phyloP scores from a whole-genome alignment of 2,329 filamentous ascomycete species.

The Fusarium sterilihyphosum region DNA sequence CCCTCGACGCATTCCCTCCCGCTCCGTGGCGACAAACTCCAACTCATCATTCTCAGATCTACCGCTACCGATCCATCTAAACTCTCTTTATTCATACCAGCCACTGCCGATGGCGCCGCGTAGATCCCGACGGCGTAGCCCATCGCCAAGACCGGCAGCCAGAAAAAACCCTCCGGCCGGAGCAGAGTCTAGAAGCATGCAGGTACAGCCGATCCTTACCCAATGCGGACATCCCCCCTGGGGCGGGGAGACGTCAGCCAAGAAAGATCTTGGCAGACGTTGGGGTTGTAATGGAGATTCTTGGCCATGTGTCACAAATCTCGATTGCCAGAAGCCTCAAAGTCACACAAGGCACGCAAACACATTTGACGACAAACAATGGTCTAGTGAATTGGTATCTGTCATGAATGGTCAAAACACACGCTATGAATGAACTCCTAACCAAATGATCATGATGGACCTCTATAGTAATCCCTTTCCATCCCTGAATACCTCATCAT shows the following conservation, averaged over 20 bases:
- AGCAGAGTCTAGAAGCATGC: conserved; percentile 6
- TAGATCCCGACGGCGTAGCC: neutral
- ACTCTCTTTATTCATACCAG: neutral
- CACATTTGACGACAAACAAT: neutral
- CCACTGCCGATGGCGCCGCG: neutral
- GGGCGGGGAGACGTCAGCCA: conserved; percentile 12
- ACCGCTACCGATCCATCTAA: neutral
- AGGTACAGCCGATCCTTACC: conserved; percentile 16
- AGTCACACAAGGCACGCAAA: neutral
- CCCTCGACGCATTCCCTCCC: neutral
- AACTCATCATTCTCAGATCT: too few relatives aligned
- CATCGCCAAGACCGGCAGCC: conserved; percentile 1
- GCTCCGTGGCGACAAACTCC: neutral
- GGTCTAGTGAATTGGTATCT: neutral
- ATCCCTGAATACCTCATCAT: conserved; percentile 39
- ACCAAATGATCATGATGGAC: conserved; percentile 9
- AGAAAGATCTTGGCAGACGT: neutral
- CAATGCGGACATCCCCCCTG: neutral
- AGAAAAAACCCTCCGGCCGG: neutral
- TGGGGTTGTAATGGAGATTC: neutral
- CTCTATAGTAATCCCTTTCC: conserved; percentile 30
- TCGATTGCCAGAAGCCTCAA: neutral
- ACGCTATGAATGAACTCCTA: conserved; percentile 34
- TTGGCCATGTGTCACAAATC: neutral
- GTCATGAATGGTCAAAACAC: conserved; percentile 25